Evolutionary conservation across 805 yeast genomes (phyloP), one percentile per base, ranked within the genome.

Genomic region (Vanderwaltozyma tropicalis): DNA sequence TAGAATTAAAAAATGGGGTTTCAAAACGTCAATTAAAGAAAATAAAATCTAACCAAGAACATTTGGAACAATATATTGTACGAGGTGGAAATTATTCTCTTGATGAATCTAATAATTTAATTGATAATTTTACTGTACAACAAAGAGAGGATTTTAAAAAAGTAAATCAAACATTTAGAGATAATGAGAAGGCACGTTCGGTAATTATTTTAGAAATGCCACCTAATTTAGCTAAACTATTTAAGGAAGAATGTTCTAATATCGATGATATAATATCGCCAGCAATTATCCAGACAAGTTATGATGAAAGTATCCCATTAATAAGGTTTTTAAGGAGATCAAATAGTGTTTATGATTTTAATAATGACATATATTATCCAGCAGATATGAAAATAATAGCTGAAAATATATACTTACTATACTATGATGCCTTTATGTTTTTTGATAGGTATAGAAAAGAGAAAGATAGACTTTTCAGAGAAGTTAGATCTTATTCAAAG

Each of bases 361-460:
- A 50, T 1, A 61, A 63, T 20, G 82, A 76, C 41, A 48, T 69
- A 0, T 80, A 76, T 45, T 64, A 72, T 9, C 88, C 88, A 0
- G 62, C 71, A 34, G 60, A 55, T 0, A 55, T 65, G 1, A 59
- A 52, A 22, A 49, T 66, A 2, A 41, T 64, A 1, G 60, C 63
- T 5, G 87, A 80, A 48, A 58, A 57, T 10, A 61, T 62, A 1
- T 41, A 63, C 3, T 63, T 72, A 1, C 41, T 79, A 1, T 63
- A 68, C 32, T 75, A 67, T 43, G 62, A 65, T 4, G 74, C 79
- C 0, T 55, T 59, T 8, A 68, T 66, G 1, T 66, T 79, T 30
- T 59, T 70, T 7, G 55, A 52, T 5, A 42, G 50, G 26, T 55
- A 68, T 36, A 44, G 53, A 24, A 46, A 45, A 9, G 57, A 59